Conservation (phyloP, 2,329 filamentous ascomycete species). For the Hypoxylon sp. region DNA sequence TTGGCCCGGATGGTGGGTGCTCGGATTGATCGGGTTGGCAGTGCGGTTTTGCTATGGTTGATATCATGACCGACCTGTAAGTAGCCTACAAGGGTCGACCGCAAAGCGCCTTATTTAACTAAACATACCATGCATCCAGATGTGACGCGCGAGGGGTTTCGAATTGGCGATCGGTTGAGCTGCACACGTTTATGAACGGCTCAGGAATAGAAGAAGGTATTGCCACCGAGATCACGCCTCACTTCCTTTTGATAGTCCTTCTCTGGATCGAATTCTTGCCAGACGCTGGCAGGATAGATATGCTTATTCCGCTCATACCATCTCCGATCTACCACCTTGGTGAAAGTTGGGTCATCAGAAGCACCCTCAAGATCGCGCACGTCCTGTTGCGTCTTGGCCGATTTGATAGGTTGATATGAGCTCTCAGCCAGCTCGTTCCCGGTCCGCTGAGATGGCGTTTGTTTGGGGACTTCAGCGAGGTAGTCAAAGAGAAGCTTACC, state of each 20-base stretch:
- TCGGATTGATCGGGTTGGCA: slow-evolving; percentile 57
- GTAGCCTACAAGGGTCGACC: background rate
- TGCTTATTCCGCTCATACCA: slow-evolving; percentile 99
- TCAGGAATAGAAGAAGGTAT: slow-evolving; percentile 88
- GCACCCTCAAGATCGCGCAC: slow-evolving; percentile 79
- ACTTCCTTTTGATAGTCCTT: slow-evolving; percentile 85
- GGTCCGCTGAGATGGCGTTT: slow-evolving; percentile 27
- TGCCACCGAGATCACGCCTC: slow-evolving; percentile 87
- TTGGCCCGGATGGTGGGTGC: slow-evolving; percentile 70
- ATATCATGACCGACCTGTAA: slow-evolving; percentile 16
- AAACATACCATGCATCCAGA: background rate
- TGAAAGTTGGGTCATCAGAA: slow-evolving; percentile 81
- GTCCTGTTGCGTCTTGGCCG: slow-evolving; percentile 59
- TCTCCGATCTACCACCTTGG: slow-evolving; percentile 93
- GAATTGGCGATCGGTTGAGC: background rate
- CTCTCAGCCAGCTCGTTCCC: slow-evolving; percentile 52
- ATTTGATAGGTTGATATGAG: slow-evolving; percentile 57
- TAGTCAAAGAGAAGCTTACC: slow-evolving; percentile 85
- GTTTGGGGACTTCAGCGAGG: slow-evolving; percentile 63
- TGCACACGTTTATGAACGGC: background rate
- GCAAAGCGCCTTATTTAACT: slow-evolving; percentile 1
- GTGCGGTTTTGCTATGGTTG: slow-evolving; percentile 56
- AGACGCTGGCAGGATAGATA: slow-evolving; percentile 95
- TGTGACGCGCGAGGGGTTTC: background rate
- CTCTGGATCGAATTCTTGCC: slow-evolving; percentile 94